Conservation (phyloP, 2,329 filamentous ascomycete species). For the Cercospora citrullina region DNA sequence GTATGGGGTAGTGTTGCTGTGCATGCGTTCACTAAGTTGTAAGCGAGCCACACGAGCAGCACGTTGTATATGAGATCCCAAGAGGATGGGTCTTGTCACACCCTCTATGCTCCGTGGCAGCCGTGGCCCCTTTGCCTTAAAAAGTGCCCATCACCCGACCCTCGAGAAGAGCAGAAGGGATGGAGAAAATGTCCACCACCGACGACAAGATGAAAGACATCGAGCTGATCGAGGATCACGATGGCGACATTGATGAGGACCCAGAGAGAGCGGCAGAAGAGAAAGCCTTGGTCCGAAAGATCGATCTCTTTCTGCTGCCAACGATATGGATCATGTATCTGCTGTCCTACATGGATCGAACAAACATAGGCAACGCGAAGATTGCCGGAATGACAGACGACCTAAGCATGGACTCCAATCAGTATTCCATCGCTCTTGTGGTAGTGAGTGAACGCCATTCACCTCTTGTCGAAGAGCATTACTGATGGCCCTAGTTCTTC, state of each 20-base stretch:
- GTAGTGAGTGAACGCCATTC: slow-evolving; percentile 34
- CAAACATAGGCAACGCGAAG: slow-evolving; percentile 53
- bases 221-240: slow-evolving; percentile 30
- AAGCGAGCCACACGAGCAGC: slow-evolving; percentile 1
- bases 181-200: slow-evolving; percentile 8
- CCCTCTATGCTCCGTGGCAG: background rate
- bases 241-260: slow-evolving; percentile 1
- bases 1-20: background rate
- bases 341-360: slow-evolving; percentile 37
- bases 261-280: slow-evolving; percentile 38
- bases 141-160: background rate
- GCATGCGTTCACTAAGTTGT: background rate
- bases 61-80: background rate
- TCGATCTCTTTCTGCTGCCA: slow-evolving; percentile 49
- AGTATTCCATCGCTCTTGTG: slow-evolving; percentile 54
- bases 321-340: slow-evolving; percentile 55
- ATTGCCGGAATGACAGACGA: slow-evolving; percentile 54
- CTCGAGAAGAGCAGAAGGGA: background rate
- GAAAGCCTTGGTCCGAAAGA: slow-evolving; percentile 49
- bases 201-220: slow-evolving; percentile 28
- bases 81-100: background rate
- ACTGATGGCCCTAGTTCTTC: slow-evolving; percentile 39
- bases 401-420: slow-evolving; percentile 47
- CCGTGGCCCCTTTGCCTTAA: background rate
- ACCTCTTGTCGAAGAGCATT: background rate